A percentile compares a stretch with the other conserved stretches of the same genome.
phyloP scores from a whole-genome alignment of 345 rosid species.

The Eucalyptus caleyi region DNA sequence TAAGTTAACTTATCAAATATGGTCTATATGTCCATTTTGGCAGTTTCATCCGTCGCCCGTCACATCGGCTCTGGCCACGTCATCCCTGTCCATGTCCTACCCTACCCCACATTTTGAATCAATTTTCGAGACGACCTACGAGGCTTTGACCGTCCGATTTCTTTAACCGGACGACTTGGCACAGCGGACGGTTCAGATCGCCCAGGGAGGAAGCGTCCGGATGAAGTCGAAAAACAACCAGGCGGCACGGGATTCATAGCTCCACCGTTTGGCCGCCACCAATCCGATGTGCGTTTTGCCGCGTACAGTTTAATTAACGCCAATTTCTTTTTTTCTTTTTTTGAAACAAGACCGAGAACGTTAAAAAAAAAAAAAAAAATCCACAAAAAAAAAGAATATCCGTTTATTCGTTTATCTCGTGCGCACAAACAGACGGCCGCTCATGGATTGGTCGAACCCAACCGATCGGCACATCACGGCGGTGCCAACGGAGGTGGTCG shows the following conservation, averaged over 20 bases:
- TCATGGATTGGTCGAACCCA: conserved; percentile 43
- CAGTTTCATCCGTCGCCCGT: not conserved
- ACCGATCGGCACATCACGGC: conserved; percentile 46
- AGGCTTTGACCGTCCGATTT: not conserved
- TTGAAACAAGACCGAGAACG: not conserved
- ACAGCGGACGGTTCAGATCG: not conserved
- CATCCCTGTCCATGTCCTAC: not conserved
- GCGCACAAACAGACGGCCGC: not conserved
- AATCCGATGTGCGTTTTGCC: not conserved
- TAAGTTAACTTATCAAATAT: not conserved
- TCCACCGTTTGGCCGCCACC: not conserved
- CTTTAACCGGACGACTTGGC: not conserved
- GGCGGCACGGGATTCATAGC: not conserved
- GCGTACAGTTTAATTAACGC: not conserved
- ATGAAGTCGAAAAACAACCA: not conserved
- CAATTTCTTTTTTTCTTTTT: not conserved
- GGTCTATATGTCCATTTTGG: too few relatives aligned
- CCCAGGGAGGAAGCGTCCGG: not conserved
- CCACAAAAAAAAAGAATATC: not conserved
- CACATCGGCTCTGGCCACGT: not conserved
- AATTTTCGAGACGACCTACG: not conserved
- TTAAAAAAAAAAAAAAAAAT: not conserved
- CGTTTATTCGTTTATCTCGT: not conserved
- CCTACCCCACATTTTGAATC: not conserved
- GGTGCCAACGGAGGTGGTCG: not conserved